Evolutionary conservation across 768 basidiomycete genomes (phyloP), one percentile per base, ranked within the genome.

Genomic region (Jaapia argillacea): DNA sequence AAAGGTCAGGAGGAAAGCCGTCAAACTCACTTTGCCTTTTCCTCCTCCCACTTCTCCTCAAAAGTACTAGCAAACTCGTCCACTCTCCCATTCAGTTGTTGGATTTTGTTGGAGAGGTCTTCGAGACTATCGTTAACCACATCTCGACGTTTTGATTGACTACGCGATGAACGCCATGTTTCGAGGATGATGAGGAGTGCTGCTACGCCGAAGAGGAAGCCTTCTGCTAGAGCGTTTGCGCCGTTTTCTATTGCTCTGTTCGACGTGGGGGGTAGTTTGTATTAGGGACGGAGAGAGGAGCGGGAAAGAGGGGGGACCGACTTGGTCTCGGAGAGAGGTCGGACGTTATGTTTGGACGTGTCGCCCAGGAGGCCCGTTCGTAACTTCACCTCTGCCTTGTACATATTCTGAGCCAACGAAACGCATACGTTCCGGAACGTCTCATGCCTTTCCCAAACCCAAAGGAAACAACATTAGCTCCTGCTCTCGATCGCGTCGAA

Each of bases 201-300:
- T 0, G 88, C 87, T 2, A 91, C 88, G 16, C 66, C 55, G 55
- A 91, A 91, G 3, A 91, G 71, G 51, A 91, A 91, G 0, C 85
- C 85, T 60, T 91, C 88, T 0, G 88, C 88, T 4, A 91, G 67
- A 4, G 80, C 69, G 50, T 89, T 91, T 13, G 88, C 85, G 18
- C 88, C 88, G 51, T 83, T 88, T 46, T 89, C 85, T 46, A 91
- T 84, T 0, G 88, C 88, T 46, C 85, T 87, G 49, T 16, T n/a
- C n/a, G n/a, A n/a, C n/a, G n/a, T n/a, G n/a, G n/a, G n/a, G n/a
- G n/a, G 31, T 26, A 46, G 26, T 44, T 42, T 40, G 36, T 36
- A 24, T 18, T 36, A 13, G 40, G 31, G 25, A n/a, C n/a, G 31
- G 18, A 28, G 28, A 16, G 12, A 18, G 10, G 24, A 40, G 16